Evolutionary conservation across 495 filamentous ascomycete species (phyloP).

Genomic region (Aspergillus mulundensis): DNA sequence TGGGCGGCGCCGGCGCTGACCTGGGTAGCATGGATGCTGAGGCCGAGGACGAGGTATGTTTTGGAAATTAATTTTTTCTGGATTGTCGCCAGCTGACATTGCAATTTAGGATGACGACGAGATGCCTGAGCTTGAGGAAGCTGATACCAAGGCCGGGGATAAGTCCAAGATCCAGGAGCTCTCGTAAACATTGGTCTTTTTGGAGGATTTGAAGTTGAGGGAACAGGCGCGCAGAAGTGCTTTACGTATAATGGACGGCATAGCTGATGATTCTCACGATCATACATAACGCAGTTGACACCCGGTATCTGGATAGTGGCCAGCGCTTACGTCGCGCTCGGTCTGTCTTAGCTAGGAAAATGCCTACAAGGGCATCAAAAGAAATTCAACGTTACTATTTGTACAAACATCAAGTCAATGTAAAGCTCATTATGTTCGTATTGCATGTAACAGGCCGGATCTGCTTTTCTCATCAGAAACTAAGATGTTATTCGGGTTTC

Average conservation of each 20-base stretch:
- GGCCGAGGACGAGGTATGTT: conserved; percentile 54
- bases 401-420: too few species aligned
- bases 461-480: too few species aligned
- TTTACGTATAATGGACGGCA: conserved; percentile 6
- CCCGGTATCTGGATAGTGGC: conserved; percentile 1
- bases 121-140: conserved; percentile 57
- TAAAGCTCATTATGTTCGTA: too few species aligned
- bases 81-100: conserved; percentile 40
- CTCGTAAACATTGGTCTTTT: conserved; percentile 32
- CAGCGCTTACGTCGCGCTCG: neutral
- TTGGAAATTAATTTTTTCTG: conserved; percentile 24
- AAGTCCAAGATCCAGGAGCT: conserved; percentile 58
- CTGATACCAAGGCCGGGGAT: conserved; percentile 37
- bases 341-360: conserved; percentile 1
- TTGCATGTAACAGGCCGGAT: too few species aligned
- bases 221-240: neutral
- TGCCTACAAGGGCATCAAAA: conserved; percentile 7
- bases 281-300: conserved; percentile 5
- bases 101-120: conserved; percentile 51
- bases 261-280: conserved; percentile 7
- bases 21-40: conserved; percentile 32
- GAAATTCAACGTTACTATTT: neutral
- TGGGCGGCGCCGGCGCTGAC: conserved; percentile 29
- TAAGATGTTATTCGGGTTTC: too few species aligned
- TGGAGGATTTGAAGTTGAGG: neutral